Conservation (phyloP, 2,329 filamentous ascomycete genomes). For the Pseudonectria foliicola region DNA sequence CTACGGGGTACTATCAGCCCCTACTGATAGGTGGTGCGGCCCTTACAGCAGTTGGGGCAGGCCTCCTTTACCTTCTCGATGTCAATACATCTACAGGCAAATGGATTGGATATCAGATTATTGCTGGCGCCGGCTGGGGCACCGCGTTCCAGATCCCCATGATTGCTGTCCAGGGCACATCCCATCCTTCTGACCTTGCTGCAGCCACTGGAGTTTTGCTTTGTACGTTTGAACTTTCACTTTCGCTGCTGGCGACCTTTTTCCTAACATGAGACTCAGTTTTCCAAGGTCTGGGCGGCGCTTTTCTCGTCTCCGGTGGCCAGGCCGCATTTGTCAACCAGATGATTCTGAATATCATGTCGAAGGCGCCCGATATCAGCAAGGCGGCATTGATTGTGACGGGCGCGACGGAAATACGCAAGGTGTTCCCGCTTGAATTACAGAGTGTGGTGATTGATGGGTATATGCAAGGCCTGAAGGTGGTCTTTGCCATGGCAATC, state of each 20-base stretch:
- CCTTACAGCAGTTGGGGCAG: constrained; percentile 36
- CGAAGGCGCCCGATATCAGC: constrained; percentile 30
- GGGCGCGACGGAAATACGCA: constrained; percentile 50
- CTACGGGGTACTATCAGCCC: constrained; percentile 35
- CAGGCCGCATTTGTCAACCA: constrained; percentile 41
- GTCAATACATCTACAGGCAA: constrained; percentile 30
- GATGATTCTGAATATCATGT: constrained; percentile 29
- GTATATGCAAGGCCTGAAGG: constrained; percentile 59
- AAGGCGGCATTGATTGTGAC: constrained; percentile 31
- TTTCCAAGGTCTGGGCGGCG: constrained; percentile 44
- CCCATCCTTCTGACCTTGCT: constrained; percentile 35
- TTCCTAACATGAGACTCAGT: constrained; percentile 24
- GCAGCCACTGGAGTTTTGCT: constrained; percentile 41
- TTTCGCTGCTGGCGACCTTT: not conserved
- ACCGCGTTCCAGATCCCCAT: constrained; percentile 42
- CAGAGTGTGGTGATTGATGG: constrained; percentile 48
- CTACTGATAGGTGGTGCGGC: constrained; percentile 38
- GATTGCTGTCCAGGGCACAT: constrained; percentile 39
- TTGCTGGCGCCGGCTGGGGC: constrained; percentile 42
- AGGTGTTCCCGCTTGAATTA: constrained; percentile 39
- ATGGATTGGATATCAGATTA: constrained; percentile 48
- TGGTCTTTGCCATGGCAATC: constrained; percentile 51
- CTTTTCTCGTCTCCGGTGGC: constrained; percentile 41
- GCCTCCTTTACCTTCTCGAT: constrained; percentile 36
- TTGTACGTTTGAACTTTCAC: constrained; percentile 23